Evolutionary conservation across 257 asterid species (phyloP).

Genomic region (Fraxinus pennsylvanica): DNA sequence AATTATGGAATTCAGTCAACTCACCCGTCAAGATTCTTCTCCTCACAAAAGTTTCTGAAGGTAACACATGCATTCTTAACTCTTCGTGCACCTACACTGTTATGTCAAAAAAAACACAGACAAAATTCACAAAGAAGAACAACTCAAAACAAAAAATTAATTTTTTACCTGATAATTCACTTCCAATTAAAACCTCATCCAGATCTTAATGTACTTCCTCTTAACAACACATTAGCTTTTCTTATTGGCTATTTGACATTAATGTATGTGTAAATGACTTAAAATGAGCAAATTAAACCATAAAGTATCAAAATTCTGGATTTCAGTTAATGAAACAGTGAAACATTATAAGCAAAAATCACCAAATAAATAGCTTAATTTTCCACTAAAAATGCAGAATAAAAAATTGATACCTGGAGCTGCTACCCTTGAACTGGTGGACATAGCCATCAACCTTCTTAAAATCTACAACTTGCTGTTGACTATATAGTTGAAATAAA

Average conservation of each 20-base stretch:
- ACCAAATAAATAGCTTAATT: background rate
- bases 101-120: background rate
- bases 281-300: slow-evolving; percentile 1
- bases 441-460: slow-evolving; percentile 71
- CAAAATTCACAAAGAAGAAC: background rate
- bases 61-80: slow-evolving; percentile 61
- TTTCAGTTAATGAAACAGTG: slow-evolving; percentile 21
- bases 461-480: slow-evolving; percentile 63
- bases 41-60: slow-evolving; percentile 71
- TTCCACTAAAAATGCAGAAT: background rate
- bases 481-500: slow-evolving; percentile 30
- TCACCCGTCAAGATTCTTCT: slow-evolving; percentile 70
- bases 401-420: slow-evolving; percentile 52
- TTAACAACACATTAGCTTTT: background rate
- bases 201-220: slow-evolving; percentile 25
- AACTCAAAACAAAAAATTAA: background rate
- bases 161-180: background rate
- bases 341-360: background rate
- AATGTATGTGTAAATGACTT: slow-evolving; percentile 5
- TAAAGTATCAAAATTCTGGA: slow-evolving; percentile 11
- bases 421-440: slow-evolving; percentile 80
- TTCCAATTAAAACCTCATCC: background rate
- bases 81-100: slow-evolving; percentile 73
- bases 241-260: background rate
- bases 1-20: slow-evolving; percentile 11